These are phyloP conservation scores for Candida andamanensis DNA, from an alignment of 805 yeast genomes.

Conservation along the genomic window DNA sequence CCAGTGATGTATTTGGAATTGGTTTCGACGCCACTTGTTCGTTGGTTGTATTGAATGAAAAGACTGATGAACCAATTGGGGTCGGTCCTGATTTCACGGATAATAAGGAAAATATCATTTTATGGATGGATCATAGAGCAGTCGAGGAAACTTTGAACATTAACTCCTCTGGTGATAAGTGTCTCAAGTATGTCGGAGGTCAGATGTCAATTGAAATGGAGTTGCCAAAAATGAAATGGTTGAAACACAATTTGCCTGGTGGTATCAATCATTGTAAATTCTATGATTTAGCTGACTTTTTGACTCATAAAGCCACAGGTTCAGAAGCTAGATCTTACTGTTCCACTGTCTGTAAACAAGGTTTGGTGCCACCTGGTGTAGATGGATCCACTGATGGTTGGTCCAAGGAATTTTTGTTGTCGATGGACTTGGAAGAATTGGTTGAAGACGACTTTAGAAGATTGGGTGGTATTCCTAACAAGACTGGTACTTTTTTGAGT, in stretches of 20 bases:
- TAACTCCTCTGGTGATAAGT: slow-evolving; percentile 73
- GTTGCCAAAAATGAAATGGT: slow-evolving; percentile 94
- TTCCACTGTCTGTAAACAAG: slow-evolving; percentile 94
- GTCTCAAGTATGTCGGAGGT: slow-evolving; percentile 92
- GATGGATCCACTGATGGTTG: slow-evolving; percentile 85
- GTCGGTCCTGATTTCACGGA: slow-evolving; percentile 89
- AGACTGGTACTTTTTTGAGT: slow-evolving; percentile 66
- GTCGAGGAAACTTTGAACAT: slow-evolving; percentile 72
- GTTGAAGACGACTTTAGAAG: slow-evolving; percentile 68
- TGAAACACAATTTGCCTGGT: slow-evolving; percentile 74
- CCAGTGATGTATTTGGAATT: slow-evolving; percentile 68
- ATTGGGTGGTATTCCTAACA: slow-evolving; percentile 78
- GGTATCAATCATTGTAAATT: slow-evolving; percentile 64
- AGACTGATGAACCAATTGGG: slow-evolving; percentile 64
- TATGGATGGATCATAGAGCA: slow-evolving; percentile 99
- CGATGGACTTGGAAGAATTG: slow-evolving; percentile 72
- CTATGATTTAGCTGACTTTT: slow-evolving; percentile 87
- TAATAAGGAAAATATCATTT: slow-evolving; percentile 70
- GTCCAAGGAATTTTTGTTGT: slow-evolving; percentile 71
- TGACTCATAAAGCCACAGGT: slow-evolving; percentile 88
- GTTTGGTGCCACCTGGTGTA: slow-evolving; percentile 87
- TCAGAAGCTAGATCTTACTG: slow-evolving; percentile 83
- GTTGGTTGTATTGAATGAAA: slow-evolving; percentile 69
- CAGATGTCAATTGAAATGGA: slow-evolving; percentile 98
- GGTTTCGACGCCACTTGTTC: slow-evolving; percentile 99